Base-by-base conservation (phyloP, 139 green algal genomes). In the Picochlorum sp. region DNA sequence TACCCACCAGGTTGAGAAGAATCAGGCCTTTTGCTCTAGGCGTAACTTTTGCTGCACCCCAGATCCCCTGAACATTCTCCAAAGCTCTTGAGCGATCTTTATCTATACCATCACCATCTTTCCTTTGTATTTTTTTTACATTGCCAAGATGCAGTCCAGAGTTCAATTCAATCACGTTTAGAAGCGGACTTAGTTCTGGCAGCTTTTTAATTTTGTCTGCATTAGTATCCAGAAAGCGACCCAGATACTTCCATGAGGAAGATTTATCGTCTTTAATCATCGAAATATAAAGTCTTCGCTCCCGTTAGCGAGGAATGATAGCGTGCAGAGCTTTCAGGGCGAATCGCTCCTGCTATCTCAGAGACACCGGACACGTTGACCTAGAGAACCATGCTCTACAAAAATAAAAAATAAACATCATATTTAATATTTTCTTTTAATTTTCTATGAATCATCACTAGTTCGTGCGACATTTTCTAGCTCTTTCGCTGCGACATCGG, bases 401-500 rank as follows among this genome's bases (percentile, higher is more conserved):
- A n/a, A n/a, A 47, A 47, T 47, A 26, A 26, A 47, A 16, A 47
- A 26, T 47, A 20, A 47, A 47, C 22, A 26, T n/a, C 52, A 59
- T 52, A 44, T 13, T 43, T 16, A 65, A 16, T 33, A 55, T 12
- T 10, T 25, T 6, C 10, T 45, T 18, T 73, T 57, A 32, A 50
- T 28, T 30, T 26, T 52, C 28, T 3, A 35, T 32, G 59, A 5
- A 20, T 25, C 55, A 40, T 56, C 57, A 16, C 26, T 14, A 58
- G 28, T 57, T 33, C 3, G 24, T n/a, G 9, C 35, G 22, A 81
- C 73, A 22, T 52, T 76, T 29, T 82, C 70, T 37, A 88, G 68
- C 65, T 88, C 77, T 32, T 68, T 77, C 12, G 65, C 75, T 0
- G 72, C 81, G 7, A 89, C 77, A 30, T 86, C 81, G 5, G 69